Evolutionary conservation across 1,284 basidiomycete genomes (phyloP).

Genomic region (Peniophora sp.): DNA sequence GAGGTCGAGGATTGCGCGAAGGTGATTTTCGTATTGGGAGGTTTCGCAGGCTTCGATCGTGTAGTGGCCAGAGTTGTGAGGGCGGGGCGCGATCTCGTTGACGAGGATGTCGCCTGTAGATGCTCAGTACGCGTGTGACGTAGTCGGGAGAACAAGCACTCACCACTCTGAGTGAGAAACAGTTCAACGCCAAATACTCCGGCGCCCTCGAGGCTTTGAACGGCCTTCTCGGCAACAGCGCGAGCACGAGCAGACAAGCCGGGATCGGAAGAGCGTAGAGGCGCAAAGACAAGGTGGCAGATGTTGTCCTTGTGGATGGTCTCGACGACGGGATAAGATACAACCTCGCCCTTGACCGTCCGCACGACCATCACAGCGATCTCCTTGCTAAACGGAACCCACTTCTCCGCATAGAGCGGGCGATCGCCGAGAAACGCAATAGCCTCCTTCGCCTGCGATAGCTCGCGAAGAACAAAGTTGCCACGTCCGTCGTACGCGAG

Average conservation of each 20-base stretch:
- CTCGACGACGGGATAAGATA: conserved; percentile 90
- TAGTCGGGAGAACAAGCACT: conserved; percentile 17
- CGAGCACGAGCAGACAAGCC: conserved; percentile 59
- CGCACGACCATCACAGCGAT: conserved; percentile 98
- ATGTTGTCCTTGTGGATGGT: conserved; percentile 94
- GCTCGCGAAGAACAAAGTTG: conserved; percentile 73
- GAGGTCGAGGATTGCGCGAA: conserved; percentile 89
- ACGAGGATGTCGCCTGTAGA: conserved; percentile 78
- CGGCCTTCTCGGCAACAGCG: conserved; percentile 75
- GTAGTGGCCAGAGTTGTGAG: conserved; percentile 98
- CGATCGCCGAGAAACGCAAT: conserved; percentile 60
- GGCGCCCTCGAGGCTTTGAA: conserved; percentile 79
- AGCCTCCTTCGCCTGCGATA: conserved; percentile 52
- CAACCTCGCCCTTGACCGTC: conserved; percentile 65
- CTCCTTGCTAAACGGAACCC: conserved; percentile 86
- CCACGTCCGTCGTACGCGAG: conserved; percentile 96
- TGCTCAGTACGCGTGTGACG: no score
- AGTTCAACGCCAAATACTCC: conserved; percentile 98
- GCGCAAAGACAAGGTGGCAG: conserved; percentile 89
- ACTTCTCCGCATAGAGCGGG: conserved; percentile 88
- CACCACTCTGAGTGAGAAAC: conserved; percentile 89
- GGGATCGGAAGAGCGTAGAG: conserved; percentile 58
- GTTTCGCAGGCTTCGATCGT: conserved; percentile 98
- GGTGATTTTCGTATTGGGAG: conserved; percentile 97
- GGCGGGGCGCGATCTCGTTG: conserved; percentile 98